Conservation (phyloP, 2,329 filamentous ascomycete genomes). For the Lasiodiplodia sp. region DNA sequence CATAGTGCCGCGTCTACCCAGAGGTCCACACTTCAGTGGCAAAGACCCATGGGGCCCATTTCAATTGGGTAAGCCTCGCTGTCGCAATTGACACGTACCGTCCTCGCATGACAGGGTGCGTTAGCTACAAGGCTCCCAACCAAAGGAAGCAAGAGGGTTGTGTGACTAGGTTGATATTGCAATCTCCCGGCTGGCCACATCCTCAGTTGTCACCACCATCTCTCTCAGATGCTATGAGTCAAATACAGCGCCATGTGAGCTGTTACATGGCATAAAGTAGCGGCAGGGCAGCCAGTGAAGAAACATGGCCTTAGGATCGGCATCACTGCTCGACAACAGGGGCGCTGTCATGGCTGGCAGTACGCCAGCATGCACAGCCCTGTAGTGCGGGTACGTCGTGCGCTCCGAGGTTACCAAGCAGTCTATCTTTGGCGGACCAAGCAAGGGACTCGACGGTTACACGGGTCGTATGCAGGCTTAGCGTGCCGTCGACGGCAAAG, state of each 20-base stretch:
- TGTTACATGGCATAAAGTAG: not conserved
- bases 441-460: constrained; percentile 7
- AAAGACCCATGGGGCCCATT: not conserved
- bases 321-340: not conserved
- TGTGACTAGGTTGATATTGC: not conserved
- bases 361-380: not conserved
- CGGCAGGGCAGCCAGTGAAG: not conserved
- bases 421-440: not conserved
- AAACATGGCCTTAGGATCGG: not conserved
- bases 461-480: constrained; percentile 5
- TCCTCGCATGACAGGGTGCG: not conserved
- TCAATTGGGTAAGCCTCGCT: not conserved
- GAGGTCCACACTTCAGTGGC: not conserved
- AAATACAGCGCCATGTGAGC: not conserved
- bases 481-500: not conserved
- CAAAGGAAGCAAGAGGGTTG: not conserved
- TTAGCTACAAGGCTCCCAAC: not conserved
- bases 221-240: not conserved
- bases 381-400: not conserved
- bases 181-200: not conserved
- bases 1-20: not conserved
- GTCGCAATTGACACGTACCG: not conserved
- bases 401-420: not conserved
- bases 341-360: not conserved
- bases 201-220: not conserved